These are phyloP conservation scores for Scenedesmus sp. DNA, from an alignment of 163 green algal species.

Conservation along the genomic window DNA sequence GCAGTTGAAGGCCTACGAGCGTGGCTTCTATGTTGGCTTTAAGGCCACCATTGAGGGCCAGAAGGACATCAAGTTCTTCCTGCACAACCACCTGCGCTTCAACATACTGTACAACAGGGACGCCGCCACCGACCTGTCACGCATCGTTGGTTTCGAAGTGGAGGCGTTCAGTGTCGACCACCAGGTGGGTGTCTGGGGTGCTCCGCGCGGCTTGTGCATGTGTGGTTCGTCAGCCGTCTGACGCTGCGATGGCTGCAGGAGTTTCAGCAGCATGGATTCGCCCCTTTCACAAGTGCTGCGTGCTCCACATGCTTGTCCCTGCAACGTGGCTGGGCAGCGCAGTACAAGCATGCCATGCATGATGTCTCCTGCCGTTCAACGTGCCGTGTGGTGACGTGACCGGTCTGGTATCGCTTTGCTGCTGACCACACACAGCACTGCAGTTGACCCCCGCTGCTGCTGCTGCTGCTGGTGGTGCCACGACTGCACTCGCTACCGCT, in stretches of 20 bases:
- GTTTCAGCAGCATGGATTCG: too few relatives aligned
- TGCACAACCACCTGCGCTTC: slow-evolving; percentile 99
- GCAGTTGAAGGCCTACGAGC: slow-evolving; percentile 94
- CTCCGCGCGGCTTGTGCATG: too few relatives aligned
- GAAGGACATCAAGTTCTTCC: slow-evolving; percentile 77
- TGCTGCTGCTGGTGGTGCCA: too few relatives aligned
- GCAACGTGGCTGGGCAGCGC: too few relatives aligned
- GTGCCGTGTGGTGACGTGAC: neutral
- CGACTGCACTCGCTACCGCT: too few relatives aligned
- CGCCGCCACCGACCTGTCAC: slow-evolving; percentile 71
- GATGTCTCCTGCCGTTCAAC: neutral
- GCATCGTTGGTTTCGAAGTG: slow-evolving; percentile 99
- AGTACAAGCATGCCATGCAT: too few relatives aligned
- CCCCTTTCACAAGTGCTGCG: too few relatives aligned
- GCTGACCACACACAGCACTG: neutral
- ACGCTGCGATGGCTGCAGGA: too few relatives aligned
- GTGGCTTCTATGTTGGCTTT: slow-evolving; percentile 95
- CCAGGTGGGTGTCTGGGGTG: slow-evolving; percentile 27
- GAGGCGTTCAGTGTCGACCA: slow-evolving; percentile 96
- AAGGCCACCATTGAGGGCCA: slow-evolving; percentile 69
- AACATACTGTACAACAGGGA: slow-evolving; percentile 98
- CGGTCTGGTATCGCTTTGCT: neutral
- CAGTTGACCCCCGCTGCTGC: too few relatives aligned
- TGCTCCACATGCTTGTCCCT: too few relatives aligned
- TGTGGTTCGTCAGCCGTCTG: too few relatives aligned